Evolutionary conservation across 257 asterid species (phyloP), one percentile per base, ranked within the genome.

Genomic region (Solanum etuberosum): DNA sequence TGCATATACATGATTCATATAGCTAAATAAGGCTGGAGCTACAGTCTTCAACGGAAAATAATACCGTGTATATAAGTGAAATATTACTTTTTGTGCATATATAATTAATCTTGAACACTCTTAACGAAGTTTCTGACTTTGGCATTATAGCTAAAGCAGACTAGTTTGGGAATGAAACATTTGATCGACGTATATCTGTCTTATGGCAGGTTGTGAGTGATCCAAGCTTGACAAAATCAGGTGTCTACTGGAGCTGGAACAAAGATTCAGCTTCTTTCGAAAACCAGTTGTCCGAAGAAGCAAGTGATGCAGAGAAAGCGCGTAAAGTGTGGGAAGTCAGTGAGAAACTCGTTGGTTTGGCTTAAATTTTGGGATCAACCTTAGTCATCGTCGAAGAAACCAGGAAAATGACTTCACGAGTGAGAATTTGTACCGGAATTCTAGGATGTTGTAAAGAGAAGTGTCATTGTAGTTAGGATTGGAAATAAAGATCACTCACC

Each of bases 241-340:
- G 99, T 32, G 98, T 97, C 7, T 96, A 96, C 90, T 96, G 99
- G 99, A 96, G 99, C 94, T 96, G 99, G 99, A 96, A 96, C 92
- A 94, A 95, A 89, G 91, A 92, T 88, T 96, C 99, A 0, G 93
- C 99, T 77, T 95, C 98, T 0, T 96, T 96, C 14, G 98, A 94
- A 93, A 96, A 96, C 90, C 97, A 94, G 91, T 51, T 96, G 90
- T 96, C 99, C 2, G 88, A 89, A 83, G 99, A 95, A 88, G 99
- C 99, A 37, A 95, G 99, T 59, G 96, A 96, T 72, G 90, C 84
- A 0, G 95, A 92, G 16, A 96, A 96, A 74, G 99, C 99, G 5
- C 93, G 93, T 10, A 96, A 95, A 87, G 91, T 96, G 76, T 96
- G 99, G 99, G 98, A 95, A 86, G 67, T 94, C 86, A 96, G 99